Base-by-base conservation (phyloP, 495 filamentous ascomycete genomes). In the Chaetomium tenue region DNA sequence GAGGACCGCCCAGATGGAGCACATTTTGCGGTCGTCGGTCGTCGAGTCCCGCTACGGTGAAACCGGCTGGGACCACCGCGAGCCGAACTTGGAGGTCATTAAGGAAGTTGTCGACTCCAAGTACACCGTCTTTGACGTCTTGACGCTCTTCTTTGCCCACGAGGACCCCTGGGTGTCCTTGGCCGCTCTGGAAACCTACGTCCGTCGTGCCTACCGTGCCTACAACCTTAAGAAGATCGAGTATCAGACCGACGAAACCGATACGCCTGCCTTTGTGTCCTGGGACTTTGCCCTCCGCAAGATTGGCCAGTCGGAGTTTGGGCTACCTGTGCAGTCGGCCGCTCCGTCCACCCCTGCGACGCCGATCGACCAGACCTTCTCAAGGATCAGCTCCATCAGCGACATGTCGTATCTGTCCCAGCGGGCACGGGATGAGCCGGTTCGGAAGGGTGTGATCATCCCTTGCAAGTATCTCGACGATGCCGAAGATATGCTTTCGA, bases 101-200 rank as follows among this genome's bases (percentile, higher is more conserved):
- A 94, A 96, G 79, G 94, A 98, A 75, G 94, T 98, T 51, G 91
- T 98, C 53, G 94, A 98, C 78, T 98, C 94, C 40, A 94, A 94
- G 80, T 97, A 92, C 78, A 98, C 93, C 51, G 93, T 98, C 63
- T 97, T 97, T 71, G 94, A 98, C 75, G 94, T 98, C 7, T 77
- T 98, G 61, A 89, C 93, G 11, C 86, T 88, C 47, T 98, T 98
- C 85, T 98, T 98, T 70, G 89, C 87, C 48, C 91, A 98, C 74
- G 83, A 89, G 58, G 94, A 98, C 73, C 89, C 90, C 15, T 98
- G 93, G 92, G 94, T 98, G 47, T 92, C 92, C 1, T 79, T 96
- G 61, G 94, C 94, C 57, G 91, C 95, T 50, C 83, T 98, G 30
- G 95, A 98, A 72, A 92, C 97, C 39, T 98, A 98, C 73, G 87